Percentiles rank a stretch among this genome's conserved stretches.
phyloP scores from a whole-genome alignment of 805 yeast species.

The Wickerhamomyces bovis region DNA sequence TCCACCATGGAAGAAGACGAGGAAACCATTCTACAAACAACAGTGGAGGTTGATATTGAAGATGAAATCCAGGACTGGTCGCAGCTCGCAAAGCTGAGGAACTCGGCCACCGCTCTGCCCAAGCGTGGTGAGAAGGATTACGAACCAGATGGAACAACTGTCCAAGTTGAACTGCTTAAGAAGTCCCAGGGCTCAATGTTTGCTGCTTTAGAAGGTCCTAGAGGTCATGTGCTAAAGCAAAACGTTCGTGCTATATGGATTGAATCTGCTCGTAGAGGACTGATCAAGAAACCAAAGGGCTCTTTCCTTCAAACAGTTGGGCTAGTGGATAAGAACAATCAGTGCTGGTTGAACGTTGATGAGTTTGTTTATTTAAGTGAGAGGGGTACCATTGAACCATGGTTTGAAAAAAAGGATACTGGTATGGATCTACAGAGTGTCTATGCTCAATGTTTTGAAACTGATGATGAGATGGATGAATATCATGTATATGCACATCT shows the following conservation, averaged over 20 bases:
- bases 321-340: constrained; percentile 39
- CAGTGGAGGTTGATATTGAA: constrained; percentile 19
- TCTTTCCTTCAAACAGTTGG: constrained; percentile 74
- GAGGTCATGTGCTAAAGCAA: constrained; percentile 45
- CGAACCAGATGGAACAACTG: constrained; percentile 69
- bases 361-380: constrained; percentile 77
- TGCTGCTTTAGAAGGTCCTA: constrained; percentile 45
- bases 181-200: constrained; percentile 68
- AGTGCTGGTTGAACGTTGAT: constrained; percentile 50
- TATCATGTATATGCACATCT: constrained; percentile 68
- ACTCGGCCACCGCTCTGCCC: constrained; percentile 32
- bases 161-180: constrained; percentile 42
- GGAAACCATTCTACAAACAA: not conserved
- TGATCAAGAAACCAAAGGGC: constrained; percentile 55
- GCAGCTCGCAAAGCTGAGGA: constrained; percentile 25
- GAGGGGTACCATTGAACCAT: constrained; percentile 60
- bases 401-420: constrained; percentile 24
- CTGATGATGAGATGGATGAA: constrained; percentile 40
- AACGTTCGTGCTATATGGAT: constrained; percentile 47
- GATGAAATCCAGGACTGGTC: constrained; percentile 55
- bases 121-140: constrained; percentile 82
- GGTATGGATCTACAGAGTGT: constrained; percentile 58
- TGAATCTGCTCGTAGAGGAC: constrained; percentile 25
- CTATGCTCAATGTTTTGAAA: constrained; percentile 44
- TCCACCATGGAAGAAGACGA: not conserved